These are phyloP conservation scores for Sclerotinia spermophila DNA, from an alignment of 2,329 filamentous ascomycete species.

Conservation along the genomic window DNA sequence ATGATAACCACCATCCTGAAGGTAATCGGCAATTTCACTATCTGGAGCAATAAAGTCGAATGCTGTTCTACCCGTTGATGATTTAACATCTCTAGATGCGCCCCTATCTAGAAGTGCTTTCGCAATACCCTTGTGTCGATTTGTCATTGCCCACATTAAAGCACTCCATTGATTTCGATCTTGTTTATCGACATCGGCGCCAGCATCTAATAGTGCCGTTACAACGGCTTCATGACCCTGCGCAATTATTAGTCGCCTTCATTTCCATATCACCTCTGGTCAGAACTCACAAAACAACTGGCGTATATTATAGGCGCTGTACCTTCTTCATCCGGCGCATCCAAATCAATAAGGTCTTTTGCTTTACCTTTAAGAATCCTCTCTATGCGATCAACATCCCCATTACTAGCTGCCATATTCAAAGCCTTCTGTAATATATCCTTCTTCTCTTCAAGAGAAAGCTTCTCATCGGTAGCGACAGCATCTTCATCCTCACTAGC, in stretches of 20 bases:
- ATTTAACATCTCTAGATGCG: constrained; percentile 93
- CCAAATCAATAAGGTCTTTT: constrained; percentile 74
- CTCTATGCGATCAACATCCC: constrained; percentile 77
- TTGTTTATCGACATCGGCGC: constrained; percentile 86
- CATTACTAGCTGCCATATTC: constrained; percentile 95
- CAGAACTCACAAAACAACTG: constrained; percentile 79
- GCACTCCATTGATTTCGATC: constrained; percentile 97
- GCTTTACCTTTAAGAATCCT: constrained; percentile 72
- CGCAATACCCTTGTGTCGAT: constrained; percentile 91
- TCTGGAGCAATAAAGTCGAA: constrained; percentile 94
- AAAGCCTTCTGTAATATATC: constrained; percentile 80
- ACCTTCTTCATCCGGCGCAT: constrained; percentile 87
- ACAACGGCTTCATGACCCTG: constrained; percentile 89
- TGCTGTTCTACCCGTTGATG: constrained; percentile 86
- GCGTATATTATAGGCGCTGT: constrained; percentile 97
- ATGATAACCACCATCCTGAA: constrained; percentile 90
- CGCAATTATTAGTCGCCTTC: constrained; percentile 21
- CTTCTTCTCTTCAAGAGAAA: constrained; percentile 74
- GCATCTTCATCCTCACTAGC: constrained; percentile 76
- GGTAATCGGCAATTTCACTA: constrained; percentile 93
- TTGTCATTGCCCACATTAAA: constrained; percentile 99
- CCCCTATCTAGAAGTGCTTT: constrained; percentile 90
- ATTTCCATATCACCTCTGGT: neutral
- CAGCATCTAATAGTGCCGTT: constrained; percentile 74
- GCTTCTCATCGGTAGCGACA: constrained; percentile 68